Percentiles rank a stretch among this genome's conserved stretches.
Evolutionary conservation across 2,329 filamentous ascomycete species (phyloP).

Genomic region (Fusarium longipes): DNA sequence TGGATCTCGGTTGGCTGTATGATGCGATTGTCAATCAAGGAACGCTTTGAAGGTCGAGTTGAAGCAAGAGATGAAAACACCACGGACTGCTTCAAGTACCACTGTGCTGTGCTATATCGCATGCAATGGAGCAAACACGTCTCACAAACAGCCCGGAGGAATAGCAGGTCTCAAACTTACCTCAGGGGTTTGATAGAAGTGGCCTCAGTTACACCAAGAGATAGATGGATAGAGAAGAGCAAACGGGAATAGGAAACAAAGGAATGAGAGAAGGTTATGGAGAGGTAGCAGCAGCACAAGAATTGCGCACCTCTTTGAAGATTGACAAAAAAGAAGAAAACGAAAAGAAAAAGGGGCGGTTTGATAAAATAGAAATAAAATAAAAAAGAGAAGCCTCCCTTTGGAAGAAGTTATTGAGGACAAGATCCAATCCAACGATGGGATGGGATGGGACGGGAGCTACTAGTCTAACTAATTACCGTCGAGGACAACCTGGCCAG

Average conservation of each 20-base stretch:
- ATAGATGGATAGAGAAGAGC: conserved; percentile 15
- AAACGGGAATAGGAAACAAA: conserved; percentile 37
- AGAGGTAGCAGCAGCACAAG: conserved; percentile 28
- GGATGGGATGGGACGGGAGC: not conserved
- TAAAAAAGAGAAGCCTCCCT: conserved; percentile 35
- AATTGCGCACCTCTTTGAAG: conserved; percentile 35
- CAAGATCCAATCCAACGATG: conserved; percentile 10
- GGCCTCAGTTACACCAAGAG: conserved; percentile 21
- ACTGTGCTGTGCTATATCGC: not conserved
- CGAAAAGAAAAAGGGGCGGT: conserved; percentile 25
- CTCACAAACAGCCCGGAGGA: conserved; percentile 27
- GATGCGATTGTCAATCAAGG: conserved; percentile 34
- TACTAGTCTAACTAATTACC: conserved; percentile 10
- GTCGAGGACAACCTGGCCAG: conserved; percentile 46
- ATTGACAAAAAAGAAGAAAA: conserved; percentile 23
- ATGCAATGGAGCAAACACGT: conserved; percentile 17
- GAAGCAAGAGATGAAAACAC: not conserved
- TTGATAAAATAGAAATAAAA: conserved; percentile 14
- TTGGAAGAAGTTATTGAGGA: conserved; percentile 38
- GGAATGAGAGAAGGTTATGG: conserved; percentile 40
- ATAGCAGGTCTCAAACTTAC: conserved; percentile 39
- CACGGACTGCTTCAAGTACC: not conserved
- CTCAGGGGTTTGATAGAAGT: conserved; percentile 36
- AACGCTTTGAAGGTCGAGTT: not conserved
- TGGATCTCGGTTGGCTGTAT: conserved; percentile 39